These are phyloP conservation scores for Ceratocystis alfenasii DNA, from an alignment of 2,329 filamentous ascomycete species.

Conservation along the genomic window DNA sequence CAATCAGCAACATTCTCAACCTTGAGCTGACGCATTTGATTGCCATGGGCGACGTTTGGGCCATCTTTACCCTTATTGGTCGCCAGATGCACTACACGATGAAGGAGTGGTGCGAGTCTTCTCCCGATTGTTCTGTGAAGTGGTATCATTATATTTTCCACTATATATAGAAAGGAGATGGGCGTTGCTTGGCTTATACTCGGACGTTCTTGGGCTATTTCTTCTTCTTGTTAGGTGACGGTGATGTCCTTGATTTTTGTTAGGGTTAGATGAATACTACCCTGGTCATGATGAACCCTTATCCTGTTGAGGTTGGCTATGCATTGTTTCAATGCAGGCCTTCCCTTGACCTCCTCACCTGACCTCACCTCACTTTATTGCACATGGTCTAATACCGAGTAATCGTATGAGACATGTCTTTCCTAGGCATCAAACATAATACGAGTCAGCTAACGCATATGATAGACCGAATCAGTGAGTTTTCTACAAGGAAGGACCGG, in stretches of 20 bases:
- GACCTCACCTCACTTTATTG: too few relatives aligned
- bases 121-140: not conserved
- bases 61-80: conserved; percentile 14
- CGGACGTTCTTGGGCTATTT: not conserved
- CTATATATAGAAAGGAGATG: not conserved
- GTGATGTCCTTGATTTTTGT: not conserved
- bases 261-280: not conserved
- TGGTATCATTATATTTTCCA: not conserved
- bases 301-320: too few relatives aligned
- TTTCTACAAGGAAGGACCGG: too few relatives aligned
- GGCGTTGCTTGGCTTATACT: not conserved
- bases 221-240: not conserved
- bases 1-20: conserved; percentile 31
- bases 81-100: conserved; percentile 18
- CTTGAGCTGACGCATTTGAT: conserved; percentile 25
- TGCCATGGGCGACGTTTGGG: conserved; percentile 19
- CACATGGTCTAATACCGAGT: too few relatives aligned
- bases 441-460: too few relatives aligned
- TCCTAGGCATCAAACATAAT: too few relatives aligned
- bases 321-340: too few relatives aligned
- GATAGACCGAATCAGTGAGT: too few relatives aligned
- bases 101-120: conserved; percentile 19
- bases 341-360: too few relatives aligned
- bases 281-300: too few relatives aligned
- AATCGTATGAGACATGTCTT: too few relatives aligned